phyloP scores from a whole-genome alignment of 257 asterid genomes.

The Nemophila menziesii region DNA sequence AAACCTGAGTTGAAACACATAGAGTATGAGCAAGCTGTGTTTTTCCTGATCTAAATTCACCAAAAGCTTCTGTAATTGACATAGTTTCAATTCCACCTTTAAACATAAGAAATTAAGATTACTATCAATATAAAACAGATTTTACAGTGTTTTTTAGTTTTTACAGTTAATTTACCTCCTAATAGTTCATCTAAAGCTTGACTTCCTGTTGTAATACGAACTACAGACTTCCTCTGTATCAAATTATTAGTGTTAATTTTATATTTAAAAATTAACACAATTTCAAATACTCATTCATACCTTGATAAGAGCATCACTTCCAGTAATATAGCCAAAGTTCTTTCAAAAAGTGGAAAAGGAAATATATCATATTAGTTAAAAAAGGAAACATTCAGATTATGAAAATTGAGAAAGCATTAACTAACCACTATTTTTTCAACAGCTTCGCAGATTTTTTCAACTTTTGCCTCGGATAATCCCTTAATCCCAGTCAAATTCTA shows the following conservation, averaged over 20 bases:
- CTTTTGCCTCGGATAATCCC: constrained; percentile 98
- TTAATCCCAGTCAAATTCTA: constrained; percentile 91
- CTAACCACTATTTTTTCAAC: constrained; percentile 96
- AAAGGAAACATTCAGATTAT: constrained; percentile 2
- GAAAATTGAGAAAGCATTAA: constrained; percentile 1
- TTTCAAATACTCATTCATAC: constrained; percentile 29
- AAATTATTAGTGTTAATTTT: neutral
- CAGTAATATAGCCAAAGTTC: constrained; percentile 94
- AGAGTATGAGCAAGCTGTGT: constrained; percentile 99
- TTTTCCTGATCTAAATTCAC: constrained; percentile 98
- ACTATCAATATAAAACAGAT: constrained; percentile 1
- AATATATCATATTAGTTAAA: constrained; percentile 14
- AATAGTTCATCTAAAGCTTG: constrained; percentile 94
- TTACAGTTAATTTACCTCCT: constrained; percentile 62
- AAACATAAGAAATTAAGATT: constrained; percentile 7
- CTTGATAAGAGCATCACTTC: constrained; percentile 88
- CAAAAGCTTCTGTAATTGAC: constrained; percentile 95
- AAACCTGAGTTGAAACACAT: constrained; percentile 96
- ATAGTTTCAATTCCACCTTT: constrained; percentile 84
- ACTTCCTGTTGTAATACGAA: constrained; percentile 91
- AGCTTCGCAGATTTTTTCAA: constrained; percentile 95
- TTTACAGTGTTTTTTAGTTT: constrained; percentile 1
- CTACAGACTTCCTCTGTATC: constrained; percentile 65
- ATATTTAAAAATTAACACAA: neutral
- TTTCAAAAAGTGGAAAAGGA: constrained; percentile 14